Evolutionary conservation across 768 basidiomycete genomes (phyloP).

Genomic region (Naganishia vaughanmartiniae): DNA sequence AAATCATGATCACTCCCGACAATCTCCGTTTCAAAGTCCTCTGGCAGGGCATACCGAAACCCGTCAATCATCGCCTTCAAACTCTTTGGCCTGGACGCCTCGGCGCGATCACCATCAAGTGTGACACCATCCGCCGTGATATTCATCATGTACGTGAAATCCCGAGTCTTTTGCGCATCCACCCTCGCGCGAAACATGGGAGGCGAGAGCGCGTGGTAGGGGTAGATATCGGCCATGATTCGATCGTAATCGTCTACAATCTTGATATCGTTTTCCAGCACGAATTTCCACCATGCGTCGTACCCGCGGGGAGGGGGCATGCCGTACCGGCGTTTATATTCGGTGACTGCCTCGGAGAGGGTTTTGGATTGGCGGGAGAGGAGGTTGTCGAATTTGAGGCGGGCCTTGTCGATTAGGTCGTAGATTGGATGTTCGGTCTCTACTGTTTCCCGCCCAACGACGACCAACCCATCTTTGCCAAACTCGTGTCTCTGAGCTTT

Average conservation of each 20-base stretch:
- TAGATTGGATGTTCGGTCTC: slow-evolving; percentile 47
- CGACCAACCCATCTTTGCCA: slow-evolving; percentile 27
- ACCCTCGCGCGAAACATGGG: slow-evolving; percentile 37
- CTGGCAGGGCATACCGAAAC: slow-evolving; percentile 41
- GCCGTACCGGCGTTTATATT: slow-evolving; percentile 75
- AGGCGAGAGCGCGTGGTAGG: slow-evolving; percentile 45
- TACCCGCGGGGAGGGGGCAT: slow-evolving; percentile 84
- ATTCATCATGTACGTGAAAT: slow-evolving; percentile 44
- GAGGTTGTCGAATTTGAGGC: slow-evolving; percentile 37
- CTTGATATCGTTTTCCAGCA: slow-evolving; percentile 41
- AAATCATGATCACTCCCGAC: slow-evolving; percentile 52
- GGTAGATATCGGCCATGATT: slow-evolving; percentile 45
- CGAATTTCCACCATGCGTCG: slow-evolving; percentile 69
- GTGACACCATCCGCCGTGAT: slow-evolving; percentile 33
- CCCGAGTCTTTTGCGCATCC: slow-evolving; percentile 35
- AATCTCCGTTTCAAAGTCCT: slow-evolving; percentile 41
- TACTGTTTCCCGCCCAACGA: slow-evolving; percentile 15
- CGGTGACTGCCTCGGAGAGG: slow-evolving; percentile 69
- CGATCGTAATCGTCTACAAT: slow-evolving; percentile 54
- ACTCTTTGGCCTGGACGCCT: slow-evolving; percentile 38
- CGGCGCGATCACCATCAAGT: slow-evolving; percentile 36
- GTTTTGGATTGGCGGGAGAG: slow-evolving; percentile 68
- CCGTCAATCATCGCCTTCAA: slow-evolving; percentile 41
- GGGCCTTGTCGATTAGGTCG: slow-evolving; percentile 49
- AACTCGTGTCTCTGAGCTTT: slow-evolving; percentile 19